Evolutionary conservation across 192 early-diverging fungal genomes (phyloP).

Genomic region (Gigaspora rosea): DNA sequence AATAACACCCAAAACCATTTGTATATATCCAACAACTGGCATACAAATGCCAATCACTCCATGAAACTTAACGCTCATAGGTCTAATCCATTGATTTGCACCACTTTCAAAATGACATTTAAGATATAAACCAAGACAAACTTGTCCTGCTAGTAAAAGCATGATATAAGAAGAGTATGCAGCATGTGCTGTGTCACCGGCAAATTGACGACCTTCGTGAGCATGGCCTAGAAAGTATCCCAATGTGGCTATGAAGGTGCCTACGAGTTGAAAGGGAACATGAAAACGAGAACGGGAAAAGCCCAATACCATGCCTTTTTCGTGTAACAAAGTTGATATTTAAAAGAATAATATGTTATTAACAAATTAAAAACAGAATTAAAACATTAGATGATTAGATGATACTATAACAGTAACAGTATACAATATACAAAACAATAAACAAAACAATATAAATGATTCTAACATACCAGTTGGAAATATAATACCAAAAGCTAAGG

Average conservation of each 20-base stretch:
- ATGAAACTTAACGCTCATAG: slow-evolving; percentile 53
- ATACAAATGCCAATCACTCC: slow-evolving; percentile 50
- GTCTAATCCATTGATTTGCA: slow-evolving; percentile 53
- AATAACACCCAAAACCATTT: slow-evolving; percentile 67
- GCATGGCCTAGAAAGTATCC: slow-evolving; percentile 65
- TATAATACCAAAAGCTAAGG: slow-evolving; percentile 20
- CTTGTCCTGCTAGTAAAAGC: slow-evolving; percentile 53
- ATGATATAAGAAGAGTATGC: slow-evolving; percentile 63
- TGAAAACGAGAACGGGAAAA: slow-evolving; percentile 59
- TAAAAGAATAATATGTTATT: too few relatives aligned
- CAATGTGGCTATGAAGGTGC: slow-evolving; percentile 44
- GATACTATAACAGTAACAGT: too few relatives aligned
- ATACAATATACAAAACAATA: too few relatives aligned
- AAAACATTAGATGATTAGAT: too few relatives aligned
- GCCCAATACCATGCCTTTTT: slow-evolving; percentile 59
- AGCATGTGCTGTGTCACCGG: slow-evolving; percentile 60
- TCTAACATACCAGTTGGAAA: slow-evolving; percentile 11
- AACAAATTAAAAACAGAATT: too few relatives aligned
- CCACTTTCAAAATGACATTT: slow-evolving; percentile 60
- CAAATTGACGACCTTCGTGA: slow-evolving; percentile 62
- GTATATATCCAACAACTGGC: slow-evolving; percentile 61
- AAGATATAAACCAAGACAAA: slow-evolving; percentile 59
- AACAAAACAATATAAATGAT: too few relatives aligned
- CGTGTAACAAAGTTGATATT: too few relatives aligned
- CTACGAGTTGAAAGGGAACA: slow-evolving; percentile 60